These are phyloP conservation scores for Lentithecium fluviatile DNA, from an alignment of 495 filamentous ascomycete species.

Conservation along the genomic window DNA sequence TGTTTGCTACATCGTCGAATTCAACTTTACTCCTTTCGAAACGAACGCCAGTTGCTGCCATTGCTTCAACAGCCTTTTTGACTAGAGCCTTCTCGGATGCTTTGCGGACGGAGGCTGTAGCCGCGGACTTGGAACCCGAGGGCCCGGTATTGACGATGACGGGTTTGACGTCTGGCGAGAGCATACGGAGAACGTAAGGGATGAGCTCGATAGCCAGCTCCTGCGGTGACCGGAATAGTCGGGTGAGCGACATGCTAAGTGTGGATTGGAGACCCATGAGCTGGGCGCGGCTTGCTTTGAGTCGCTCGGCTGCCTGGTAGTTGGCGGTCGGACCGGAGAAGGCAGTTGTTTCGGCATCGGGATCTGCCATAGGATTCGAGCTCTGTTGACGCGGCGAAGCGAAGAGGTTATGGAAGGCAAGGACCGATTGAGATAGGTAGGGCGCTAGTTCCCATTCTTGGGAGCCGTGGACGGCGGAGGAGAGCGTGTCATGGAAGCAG, in stretches of 20 bases:
- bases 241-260: slow-evolving; percentile 58
- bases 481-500: slow-evolving; percentile 84
- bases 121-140: slow-evolving; percentile 59
- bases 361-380: slow-evolving; percentile 42
- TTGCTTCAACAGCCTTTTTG: slow-evolving; percentile 70
- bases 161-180: slow-evolving; percentile 87
- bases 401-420: slow-evolving; percentile 92
- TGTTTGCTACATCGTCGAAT: slow-evolving; percentile 48
- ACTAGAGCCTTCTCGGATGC: slow-evolving; percentile 81
- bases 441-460: slow-evolving; percentile 87
- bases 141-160: slow-evolving; percentile 61
- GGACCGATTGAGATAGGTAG: slow-evolving; percentile 79
- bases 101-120: slow-evolving; percentile 80
- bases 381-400: slow-evolving; percentile 53
- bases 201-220: slow-evolving; percentile 76
- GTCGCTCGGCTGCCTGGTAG: slow-evolving; percentile 71
- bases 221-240: slow-evolving; percentile 73
- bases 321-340: slow-evolving; percentile 80
- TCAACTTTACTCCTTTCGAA: slow-evolving; percentile 84
- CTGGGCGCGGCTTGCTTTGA: slow-evolving; percentile 63
- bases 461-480: slow-evolving; percentile 64
- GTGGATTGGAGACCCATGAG: slow-evolving; percentile 56
- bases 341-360: slow-evolving; percentile 53
- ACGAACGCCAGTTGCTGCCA: slow-evolving; percentile 72
- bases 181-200: slow-evolving; percentile 75